These are phyloP conservation scores for Boletus calvinii DNA, from an alignment of 1,284 basidiomycete species.

Conservation along the genomic window DNA sequence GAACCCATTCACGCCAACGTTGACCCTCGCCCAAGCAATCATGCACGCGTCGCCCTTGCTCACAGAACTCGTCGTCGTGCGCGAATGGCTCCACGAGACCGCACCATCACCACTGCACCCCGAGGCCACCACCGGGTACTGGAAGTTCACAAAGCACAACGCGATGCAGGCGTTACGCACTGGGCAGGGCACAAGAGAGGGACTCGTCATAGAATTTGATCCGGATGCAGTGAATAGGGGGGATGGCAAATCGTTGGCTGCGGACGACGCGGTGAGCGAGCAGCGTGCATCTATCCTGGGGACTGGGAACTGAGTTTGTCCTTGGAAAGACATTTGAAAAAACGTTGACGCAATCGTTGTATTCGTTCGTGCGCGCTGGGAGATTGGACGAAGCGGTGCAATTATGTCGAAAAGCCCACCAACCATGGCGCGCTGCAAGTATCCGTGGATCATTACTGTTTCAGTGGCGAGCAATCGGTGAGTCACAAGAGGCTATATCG, in stretches of 20 bases:
- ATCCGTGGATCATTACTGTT: constrained; percentile 79
- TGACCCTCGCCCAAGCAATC: constrained; percentile 68
- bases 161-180: constrained; percentile 65
- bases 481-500: constrained; percentile 18
- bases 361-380: constrained; percentile 79
- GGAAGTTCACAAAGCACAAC: constrained; percentile 77
- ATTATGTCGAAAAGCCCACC: constrained; percentile 79
- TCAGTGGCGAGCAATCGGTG: constrained; percentile 68
- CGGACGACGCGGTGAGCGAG: constrained; percentile 69
- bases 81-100: constrained; percentile 80
- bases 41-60: constrained; percentile 61
- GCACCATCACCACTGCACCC: constrained; percentile 57
- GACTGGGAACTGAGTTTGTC: constrained; percentile 2
- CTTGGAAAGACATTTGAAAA: constrained; percentile 70
- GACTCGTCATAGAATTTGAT: constrained; percentile 67
- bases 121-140: constrained; percentile 76
- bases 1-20: constrained; percentile 79
- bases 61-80: constrained; percentile 69
- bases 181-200: constrained; percentile 45
- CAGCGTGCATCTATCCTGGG: not conserved
- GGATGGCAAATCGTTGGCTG: constrained; percentile 55
- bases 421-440: constrained; percentile 89
- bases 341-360: constrained; percentile 69
- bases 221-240: constrained; percentile 68
- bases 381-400: constrained; percentile 81